A percentile compares a stretch with the other conserved stretches of the same genome.
phyloP scores from a whole-genome alignment of 1,284 basidiomycete species.

The Golubevia sp. region DNA sequence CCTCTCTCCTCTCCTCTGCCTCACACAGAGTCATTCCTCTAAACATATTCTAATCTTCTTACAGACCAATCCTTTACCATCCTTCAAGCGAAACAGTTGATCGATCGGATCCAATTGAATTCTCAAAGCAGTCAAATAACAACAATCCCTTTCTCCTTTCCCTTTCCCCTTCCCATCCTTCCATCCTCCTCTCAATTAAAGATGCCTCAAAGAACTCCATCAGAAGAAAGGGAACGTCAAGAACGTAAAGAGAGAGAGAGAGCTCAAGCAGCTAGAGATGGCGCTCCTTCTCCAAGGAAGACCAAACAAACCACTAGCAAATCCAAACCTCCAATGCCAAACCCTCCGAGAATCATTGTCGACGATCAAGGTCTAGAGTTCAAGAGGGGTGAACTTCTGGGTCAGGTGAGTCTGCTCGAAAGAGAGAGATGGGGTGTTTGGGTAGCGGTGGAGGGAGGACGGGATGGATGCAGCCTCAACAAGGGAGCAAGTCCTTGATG shows the following conservation, averaged over 20 bases:
- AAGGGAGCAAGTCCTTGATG: too few species aligned
- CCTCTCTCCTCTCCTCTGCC: too few species aligned
- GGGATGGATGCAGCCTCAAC: too few species aligned
- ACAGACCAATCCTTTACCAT: too few species aligned
- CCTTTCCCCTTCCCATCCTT: conserved; percentile 34
- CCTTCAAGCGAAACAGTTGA: too few species aligned
- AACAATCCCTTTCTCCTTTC: too few species aligned
- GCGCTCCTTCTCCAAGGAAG: conserved; percentile 6
- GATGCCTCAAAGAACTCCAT: neutral
- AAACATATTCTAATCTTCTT: too few species aligned
- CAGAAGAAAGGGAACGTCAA: neutral
- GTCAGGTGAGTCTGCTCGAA: conserved; percentile 24
- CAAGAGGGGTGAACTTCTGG: conserved; percentile 40
- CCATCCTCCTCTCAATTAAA: neutral
- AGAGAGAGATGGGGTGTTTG: too few species aligned
- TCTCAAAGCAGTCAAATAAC: too few species aligned
- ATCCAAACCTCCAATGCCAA: conserved; percentile 40
- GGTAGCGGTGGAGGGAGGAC: too few species aligned
- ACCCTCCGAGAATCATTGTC: conserved; percentile 45
- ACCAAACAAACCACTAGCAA: neutral
- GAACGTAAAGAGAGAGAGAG: conserved; percentile 1
- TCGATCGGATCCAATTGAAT: too few species aligned
- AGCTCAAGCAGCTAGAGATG: conserved; percentile 1
- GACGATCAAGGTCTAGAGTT: conserved; percentile 38
- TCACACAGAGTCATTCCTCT: too few species aligned